Percentiles rank a stretch among this genome's conserved stretches.
phyloP scores from a whole-genome alignment of 2,329 filamentous ascomycete species.

The Trichophyton verrucosum region DNA sequence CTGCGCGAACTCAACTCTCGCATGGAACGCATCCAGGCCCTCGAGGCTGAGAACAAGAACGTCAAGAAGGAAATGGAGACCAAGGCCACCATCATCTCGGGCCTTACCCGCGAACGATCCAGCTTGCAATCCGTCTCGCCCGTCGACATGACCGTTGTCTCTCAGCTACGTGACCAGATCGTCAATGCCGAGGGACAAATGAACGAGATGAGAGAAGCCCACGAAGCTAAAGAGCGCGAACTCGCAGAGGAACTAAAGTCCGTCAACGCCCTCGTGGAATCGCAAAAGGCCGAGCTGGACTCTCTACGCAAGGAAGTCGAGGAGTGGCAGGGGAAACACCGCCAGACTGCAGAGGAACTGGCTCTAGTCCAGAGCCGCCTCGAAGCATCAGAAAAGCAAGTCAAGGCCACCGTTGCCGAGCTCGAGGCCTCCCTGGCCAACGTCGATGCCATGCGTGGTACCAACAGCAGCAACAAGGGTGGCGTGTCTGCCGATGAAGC shows the following conservation, averaged over 20 bases:
- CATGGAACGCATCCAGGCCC: constrained; percentile 77
- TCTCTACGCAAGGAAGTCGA: constrained; percentile 45
- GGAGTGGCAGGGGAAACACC: constrained; percentile 64
- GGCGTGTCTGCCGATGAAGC: constrained; percentile 20
- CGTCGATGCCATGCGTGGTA: constrained; percentile 35
- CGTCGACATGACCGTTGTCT: constrained; percentile 83
- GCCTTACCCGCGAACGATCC: constrained; percentile 80
- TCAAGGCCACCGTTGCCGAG: constrained; percentile 59
- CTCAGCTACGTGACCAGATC: constrained; percentile 75
- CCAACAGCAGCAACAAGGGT: constrained; percentile 25
- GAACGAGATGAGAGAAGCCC: constrained; percentile 56
- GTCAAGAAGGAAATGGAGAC: constrained; percentile 93
- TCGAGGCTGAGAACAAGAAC: constrained; percentile 71
- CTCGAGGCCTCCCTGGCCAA: constrained; percentile 55
- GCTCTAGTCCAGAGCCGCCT: constrained; percentile 60
- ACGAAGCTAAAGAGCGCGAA: constrained; percentile 63
- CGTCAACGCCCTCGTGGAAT: constrained; percentile 46
- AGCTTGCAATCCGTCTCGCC: constrained; percentile 70
- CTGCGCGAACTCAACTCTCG: constrained; percentile 83
- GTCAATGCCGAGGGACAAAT: constrained; percentile 76
- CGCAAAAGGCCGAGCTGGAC: constrained; percentile 23
- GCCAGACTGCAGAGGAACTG: constrained; percentile 55
- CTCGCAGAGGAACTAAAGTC: constrained; percentile 58
- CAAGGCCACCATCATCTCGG: constrained; percentile 92
- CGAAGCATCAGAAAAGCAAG: constrained; percentile 57